Percentiles rank a stretch among this genome's conserved stretches.
Evolutionary conservation across 345 rosid genomes (phyloP).

Genomic region (Euphorbia pulcherrima): DNA sequence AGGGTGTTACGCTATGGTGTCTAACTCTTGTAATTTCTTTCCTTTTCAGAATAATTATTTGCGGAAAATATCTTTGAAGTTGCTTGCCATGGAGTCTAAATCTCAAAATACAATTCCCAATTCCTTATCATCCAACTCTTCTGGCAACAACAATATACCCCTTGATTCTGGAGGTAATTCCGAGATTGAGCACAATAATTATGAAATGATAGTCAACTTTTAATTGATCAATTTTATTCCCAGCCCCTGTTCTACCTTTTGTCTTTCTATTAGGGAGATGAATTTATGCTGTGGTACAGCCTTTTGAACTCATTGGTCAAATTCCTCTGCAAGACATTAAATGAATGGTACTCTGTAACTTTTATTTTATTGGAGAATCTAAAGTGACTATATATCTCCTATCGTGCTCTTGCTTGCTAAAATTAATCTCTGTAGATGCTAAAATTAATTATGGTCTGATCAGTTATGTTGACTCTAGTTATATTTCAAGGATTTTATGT

Average conservation of each 20-base stretch:
- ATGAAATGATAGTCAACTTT: neutral
- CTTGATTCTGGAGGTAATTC: slow-evolving; percentile 59
- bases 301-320: too few species aligned
- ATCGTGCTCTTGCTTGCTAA: too few species aligned
- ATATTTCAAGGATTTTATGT: too few species aligned
- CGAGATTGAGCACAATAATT: too few species aligned
- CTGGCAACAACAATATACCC: slow-evolving; percentile 42
- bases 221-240: neutral
- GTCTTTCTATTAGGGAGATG: neutral
- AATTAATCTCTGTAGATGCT: too few species aligned
- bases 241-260: neutral
- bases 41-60: slow-evolving; percentile 67
- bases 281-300: neutral
- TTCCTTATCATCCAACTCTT: slow-evolving; percentile 38
- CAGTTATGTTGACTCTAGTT: too few species aligned
- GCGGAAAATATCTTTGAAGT: slow-evolving; percentile 77
- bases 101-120: slow-evolving; percentile 48
- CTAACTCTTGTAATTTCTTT: slow-evolving; percentile 11
- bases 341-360: too few species aligned
- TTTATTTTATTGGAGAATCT: too few species aligned
- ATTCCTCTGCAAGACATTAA: too few species aligned
- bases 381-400: too few species aligned
- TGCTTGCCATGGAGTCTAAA: slow-evolving; percentile 77
- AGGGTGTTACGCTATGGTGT: too few species aligned
- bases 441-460: too few species aligned